Evolutionary conservation across 495 filamentous ascomycete genomes (phyloP).

Genomic region (Trichocladium antarcticum): DNA sequence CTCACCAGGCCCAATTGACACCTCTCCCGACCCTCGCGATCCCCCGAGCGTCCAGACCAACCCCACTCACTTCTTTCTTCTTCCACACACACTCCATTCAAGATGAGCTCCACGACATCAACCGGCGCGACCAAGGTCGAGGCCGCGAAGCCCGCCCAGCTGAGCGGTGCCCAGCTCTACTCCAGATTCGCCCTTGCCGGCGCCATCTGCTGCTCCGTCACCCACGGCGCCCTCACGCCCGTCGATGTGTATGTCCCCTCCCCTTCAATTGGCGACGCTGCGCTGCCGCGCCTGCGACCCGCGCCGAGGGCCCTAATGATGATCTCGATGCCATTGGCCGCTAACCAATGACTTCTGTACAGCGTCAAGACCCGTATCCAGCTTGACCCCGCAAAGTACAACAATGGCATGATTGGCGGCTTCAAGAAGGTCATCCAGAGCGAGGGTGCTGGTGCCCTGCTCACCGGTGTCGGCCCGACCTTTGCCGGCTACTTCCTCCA

Average conservation of each 20-base stretch:
- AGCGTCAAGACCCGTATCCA: conserved; percentile 95
- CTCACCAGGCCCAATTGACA: conserved; percentile 20
- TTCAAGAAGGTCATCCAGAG: conserved; percentile 73
- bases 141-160: conserved; percentile 24
- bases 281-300: conserved; percentile 1
- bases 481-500: conserved; percentile 90
- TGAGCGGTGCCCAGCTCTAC: conserved; percentile 50
- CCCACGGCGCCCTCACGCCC: conserved; percentile 83
- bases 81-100: conserved; percentile 1
- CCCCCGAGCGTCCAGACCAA: conserved; percentile 16
- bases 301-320: background rate
- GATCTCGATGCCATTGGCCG: background rate
- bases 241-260: conserved; percentile 83
- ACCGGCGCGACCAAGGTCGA: conserved; percentile 27
- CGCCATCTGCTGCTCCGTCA: conserved; percentile 88
- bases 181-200: conserved; percentile 85
- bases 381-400: conserved; percentile 83
- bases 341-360: conserved; percentile 15
- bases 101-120: conserved; percentile 6
- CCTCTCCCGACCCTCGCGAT: conserved; percentile 17
- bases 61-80: conserved; percentile 25
- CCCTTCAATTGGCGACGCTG: background rate
- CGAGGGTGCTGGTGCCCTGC: conserved; percentile 79
- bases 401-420: conserved; percentile 77
- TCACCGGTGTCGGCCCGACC: conserved; percentile 81